Conservation (phyloP, 2,329 filamentous ascomycete genomes). For the Claviceps purpurea region DNA sequence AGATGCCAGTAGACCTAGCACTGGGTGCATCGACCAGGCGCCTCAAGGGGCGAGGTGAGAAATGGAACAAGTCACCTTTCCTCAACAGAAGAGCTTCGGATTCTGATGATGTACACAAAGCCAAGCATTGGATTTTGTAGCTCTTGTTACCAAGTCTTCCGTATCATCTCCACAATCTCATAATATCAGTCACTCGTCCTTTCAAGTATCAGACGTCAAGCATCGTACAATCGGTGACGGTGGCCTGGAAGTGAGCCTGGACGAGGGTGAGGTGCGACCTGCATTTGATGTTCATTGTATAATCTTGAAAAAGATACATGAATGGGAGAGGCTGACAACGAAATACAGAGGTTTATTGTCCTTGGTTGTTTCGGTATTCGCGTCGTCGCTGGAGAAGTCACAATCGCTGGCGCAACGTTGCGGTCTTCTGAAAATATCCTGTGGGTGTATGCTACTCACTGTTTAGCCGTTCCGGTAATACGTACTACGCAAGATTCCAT, state of each 20-base stretch:
- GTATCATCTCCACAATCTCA: constrained; percentile 4
- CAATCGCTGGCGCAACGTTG: constrained; percentile 52
- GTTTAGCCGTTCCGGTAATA: constrained; percentile 57
- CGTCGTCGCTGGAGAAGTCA: constrained; percentile 48
- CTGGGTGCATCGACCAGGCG: neutral
- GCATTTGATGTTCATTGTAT: constrained; percentile 8
- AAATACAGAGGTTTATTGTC: constrained; percentile 42
- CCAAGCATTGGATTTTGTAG: neutral
- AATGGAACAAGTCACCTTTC: neutral
- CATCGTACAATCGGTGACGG: constrained; percentile 25
- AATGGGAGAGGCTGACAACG: neutral
- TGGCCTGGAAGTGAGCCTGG: constrained; percentile 27
- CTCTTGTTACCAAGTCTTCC: neutral
- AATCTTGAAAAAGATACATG: constrained; percentile 8
- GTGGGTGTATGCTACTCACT: constrained; percentile 53
- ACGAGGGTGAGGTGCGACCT: constrained; percentile 33
- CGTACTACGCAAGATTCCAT: constrained; percentile 34
- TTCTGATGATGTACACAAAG: neutral
- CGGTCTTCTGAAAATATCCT: constrained; percentile 30
- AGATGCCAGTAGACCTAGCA: neutral
- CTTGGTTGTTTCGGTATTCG: constrained; percentile 56
- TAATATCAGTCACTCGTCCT: constrained; percentile 29
- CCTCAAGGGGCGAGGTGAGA: neutral
- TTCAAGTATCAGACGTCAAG: constrained; percentile 31
- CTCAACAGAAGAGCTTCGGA: neutral